These are phyloP conservation scores for Cyclaneusma minus DNA, from an alignment of 2,329 filamentous ascomycete species.

Conservation along the genomic window DNA sequence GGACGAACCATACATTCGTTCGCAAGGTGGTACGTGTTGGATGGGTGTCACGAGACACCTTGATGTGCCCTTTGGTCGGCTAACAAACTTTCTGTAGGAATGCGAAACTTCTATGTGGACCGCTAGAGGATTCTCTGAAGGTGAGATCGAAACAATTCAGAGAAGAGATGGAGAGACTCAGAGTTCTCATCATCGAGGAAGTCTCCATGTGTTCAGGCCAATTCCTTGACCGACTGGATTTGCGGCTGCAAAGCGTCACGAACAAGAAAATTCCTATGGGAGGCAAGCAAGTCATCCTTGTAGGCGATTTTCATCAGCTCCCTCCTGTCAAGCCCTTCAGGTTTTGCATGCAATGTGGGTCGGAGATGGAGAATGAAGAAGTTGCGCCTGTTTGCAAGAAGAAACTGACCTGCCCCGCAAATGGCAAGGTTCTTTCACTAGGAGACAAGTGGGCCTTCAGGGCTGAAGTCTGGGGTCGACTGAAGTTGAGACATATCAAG, in stretches of 20 bases:
- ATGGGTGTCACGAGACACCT: too few species aligned
- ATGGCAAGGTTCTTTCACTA: constrained; percentile 1
- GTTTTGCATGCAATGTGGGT: constrained; percentile 11
- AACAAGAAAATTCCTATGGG: constrained; percentile 11
- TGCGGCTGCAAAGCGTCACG: constrained; percentile 8
- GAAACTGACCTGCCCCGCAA: constrained; percentile 2
- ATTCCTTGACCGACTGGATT: constrained; percentile 12
- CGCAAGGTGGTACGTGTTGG: constrained; percentile 10
- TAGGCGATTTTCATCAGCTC: constrained; percentile 16
- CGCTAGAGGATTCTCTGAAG: constrained; percentile 4
- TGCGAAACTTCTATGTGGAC: constrained; percentile 9
- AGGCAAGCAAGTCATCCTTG: constrained; percentile 14
- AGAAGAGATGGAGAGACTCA: constrained; percentile 4
- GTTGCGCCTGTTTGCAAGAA: constrained; percentile 3
- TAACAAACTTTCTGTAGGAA: constrained; percentile 4
- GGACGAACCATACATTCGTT: constrained; percentile 13
- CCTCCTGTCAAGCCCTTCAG: constrained; percentile 15
- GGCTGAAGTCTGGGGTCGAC: constrained; percentile 10
- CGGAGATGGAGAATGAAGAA: constrained; percentile 3
- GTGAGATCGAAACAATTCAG: constrained; percentile 1
- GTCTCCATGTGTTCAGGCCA: constrained; percentile 16
- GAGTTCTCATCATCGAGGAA: constrained; percentile 14
- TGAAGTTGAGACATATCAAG: constrained; percentile 10
- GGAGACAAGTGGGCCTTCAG: constrained; percentile 16
- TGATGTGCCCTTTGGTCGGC: too few species aligned